Evolutionary conservation across 805 yeast genomes (phyloP), one percentile per base, ranked within the genome.

Genomic region (Henningerozyma blattae): DNA sequence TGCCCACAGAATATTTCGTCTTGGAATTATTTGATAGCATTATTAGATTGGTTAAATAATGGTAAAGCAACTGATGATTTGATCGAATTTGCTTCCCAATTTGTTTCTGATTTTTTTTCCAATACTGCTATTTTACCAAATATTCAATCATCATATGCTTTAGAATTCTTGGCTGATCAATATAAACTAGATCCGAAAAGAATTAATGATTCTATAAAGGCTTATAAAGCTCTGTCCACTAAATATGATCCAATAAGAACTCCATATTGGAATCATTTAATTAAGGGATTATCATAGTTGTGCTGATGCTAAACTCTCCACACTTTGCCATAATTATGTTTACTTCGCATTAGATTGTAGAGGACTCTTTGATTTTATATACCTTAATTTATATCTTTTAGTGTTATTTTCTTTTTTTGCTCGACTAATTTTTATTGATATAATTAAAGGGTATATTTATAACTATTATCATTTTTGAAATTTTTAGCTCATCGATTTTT

Each of bases 1-100:
- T 76, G 85, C 2, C 94, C 95, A 1, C 84, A 81, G 30, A 89
- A 91, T 51, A 75, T 80, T 30, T 75, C 93, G 5, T 61, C 81
- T 0, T 89, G 97, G 98, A 78, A 79, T 46, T 91, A 89, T 50
- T 54, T 86, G 14, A 50, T 55, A 6, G 95, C 89, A 1, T 44
- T 83, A 0, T 65, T 67, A 45, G 56, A 59, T 13, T 36, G 42
- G 22, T 42, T 47, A 30, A 30, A 34, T n/a, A 27, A 38, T 18
- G 35, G 41, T 3, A 15, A 15, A 12, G 41, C 45, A 28, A 54
- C 58, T 16, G 43, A 72, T 7, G 28, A 37, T 0, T 50, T 77
- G 25, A 63, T 71, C 36, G 48, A 41, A 2, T 71, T 78, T 36
- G 71, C 75, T 18, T 28, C 41, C 10, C 39, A 50, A 14, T 74